Conservation (phyloP, 2,329 filamentous ascomycete genomes). For the Drechslerella dactyloides region DNA sequence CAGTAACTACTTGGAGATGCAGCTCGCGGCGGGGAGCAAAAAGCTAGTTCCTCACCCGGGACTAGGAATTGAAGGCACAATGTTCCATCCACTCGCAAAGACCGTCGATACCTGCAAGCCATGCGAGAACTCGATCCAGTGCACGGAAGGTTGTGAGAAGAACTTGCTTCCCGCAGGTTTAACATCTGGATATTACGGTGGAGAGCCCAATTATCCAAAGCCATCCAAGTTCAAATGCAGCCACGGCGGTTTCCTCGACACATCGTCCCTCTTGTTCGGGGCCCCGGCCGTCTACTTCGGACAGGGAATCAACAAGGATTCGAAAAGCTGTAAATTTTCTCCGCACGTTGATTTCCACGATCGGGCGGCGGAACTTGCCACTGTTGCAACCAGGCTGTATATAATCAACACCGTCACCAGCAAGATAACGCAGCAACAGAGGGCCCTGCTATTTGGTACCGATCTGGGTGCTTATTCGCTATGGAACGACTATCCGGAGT, state of each 20-base stretch:
- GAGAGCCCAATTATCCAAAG: constrained; percentile 24
- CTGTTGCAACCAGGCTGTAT: constrained; percentile 24
- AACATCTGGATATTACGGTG: constrained; percentile 37
- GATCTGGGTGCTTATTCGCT: background rate
- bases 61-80: constrained; percentile 25
- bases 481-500: background rate
- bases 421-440: constrained; percentile 1
- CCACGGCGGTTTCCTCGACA: constrained; percentile 32
- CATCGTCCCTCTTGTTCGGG: background rate
- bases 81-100: constrained; percentile 20
- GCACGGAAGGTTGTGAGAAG: background rate
- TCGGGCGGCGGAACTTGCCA: background rate
- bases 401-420: constrained; percentile 14
- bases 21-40: background rate
- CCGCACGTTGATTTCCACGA: constrained; percentile 24
- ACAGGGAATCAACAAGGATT: constrained; percentile 48
- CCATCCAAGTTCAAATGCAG: constrained; percentile 22
- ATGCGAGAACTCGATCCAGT: constrained; percentile 5
- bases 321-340: constrained; percentile 15
- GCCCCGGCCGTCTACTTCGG: background rate
- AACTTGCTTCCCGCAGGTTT: constrained; percentile 16
- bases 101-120: constrained; percentile 15
- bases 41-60: constrained; percentile 24
- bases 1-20: constrained; percentile 39
- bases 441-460: constrained; percentile 15